Base-by-base conservation (phyloP, 208 protist species). In the Crithidia sp. region DNA sequence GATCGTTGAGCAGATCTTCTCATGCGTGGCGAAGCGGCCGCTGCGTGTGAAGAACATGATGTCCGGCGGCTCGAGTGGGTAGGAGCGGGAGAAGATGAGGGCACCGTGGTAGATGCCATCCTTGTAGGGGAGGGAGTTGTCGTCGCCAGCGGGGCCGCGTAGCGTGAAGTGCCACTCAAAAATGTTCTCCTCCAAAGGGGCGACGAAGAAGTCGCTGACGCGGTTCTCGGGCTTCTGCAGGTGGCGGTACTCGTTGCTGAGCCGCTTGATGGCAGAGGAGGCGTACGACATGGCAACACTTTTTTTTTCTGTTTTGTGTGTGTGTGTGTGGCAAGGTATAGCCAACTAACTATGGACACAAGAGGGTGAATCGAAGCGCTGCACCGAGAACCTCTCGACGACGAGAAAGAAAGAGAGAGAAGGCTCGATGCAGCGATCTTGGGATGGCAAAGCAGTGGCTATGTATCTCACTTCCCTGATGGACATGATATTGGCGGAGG, bases 91-190 rank as follows among this genome's bases (percentile, higher is more conserved):
- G 61, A 97, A 93, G 36, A 85, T 57, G 12, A 98, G 78, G 4
- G 67, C 76, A 12, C 94, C 94, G 76, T 97, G 93, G 81, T 98
- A 98, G 40, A 97, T 40, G 36, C 94, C 96, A 1, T 93, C 70
- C 16, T 82, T 75, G 65, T 91, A 98, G 3, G 74, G 79, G 0
- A 77, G 79, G 13, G 76, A 72, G 4, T 41, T 60, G 28, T 71
- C 64, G 2, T 76, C 68, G 17, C 71, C 65, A 17, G 41, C 54
- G 0, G 98, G 96, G 2, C 98, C 98, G 12, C 87, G 87, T 0
- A 99, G 79, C 14, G 97, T 99, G 80, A 99, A 99, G 84, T 99
- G 98, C 98, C 98, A 99, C 55, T 99, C 97, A 67, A 99, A 99
- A 19, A 99, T 90, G 83, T 99, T 98, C 13, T 98, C 95, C 44